phyloP scores from a whole-genome alignment of 2,329 filamentous ascomycete genomes.

The Colletotrichum endophyticum region DNA sequence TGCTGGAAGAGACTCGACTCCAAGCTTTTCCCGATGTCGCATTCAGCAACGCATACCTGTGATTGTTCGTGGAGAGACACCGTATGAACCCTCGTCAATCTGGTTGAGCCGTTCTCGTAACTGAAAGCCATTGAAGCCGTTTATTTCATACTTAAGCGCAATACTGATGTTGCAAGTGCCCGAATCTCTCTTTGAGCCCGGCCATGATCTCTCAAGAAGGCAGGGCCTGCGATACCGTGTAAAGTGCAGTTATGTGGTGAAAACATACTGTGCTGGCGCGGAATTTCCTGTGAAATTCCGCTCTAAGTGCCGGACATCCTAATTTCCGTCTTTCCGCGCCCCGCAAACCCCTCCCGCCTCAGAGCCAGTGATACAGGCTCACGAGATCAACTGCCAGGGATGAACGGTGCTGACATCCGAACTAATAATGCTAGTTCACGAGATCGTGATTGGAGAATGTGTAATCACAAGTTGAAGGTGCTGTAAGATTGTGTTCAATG shows the following conservation, averaged over 20 bases:
- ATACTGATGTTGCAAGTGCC: neutral
- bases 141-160: neutral
- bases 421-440: neutral
- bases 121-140: rapidly evolving
- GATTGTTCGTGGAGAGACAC: neutral
- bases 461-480: neutral
- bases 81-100: neutral
- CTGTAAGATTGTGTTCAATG: neutral
- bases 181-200: neutral
- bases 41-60: neutral
- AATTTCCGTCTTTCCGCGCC: neutral
- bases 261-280: neutral
- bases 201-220: neutral
- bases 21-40: neutral
- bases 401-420: neutral
- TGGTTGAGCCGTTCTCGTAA: neutral
- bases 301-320: neutral
- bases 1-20: neutral
- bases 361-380: neutral
- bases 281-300: neutral
- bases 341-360: neutral
- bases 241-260: rapidly evolving
- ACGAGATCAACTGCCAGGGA: neutral
- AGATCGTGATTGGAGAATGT: neutral
- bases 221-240: neutral